Conservation (phyloP, 2,329 filamentous ascomycete species). For the Colletotrichum scovillei region DNA sequence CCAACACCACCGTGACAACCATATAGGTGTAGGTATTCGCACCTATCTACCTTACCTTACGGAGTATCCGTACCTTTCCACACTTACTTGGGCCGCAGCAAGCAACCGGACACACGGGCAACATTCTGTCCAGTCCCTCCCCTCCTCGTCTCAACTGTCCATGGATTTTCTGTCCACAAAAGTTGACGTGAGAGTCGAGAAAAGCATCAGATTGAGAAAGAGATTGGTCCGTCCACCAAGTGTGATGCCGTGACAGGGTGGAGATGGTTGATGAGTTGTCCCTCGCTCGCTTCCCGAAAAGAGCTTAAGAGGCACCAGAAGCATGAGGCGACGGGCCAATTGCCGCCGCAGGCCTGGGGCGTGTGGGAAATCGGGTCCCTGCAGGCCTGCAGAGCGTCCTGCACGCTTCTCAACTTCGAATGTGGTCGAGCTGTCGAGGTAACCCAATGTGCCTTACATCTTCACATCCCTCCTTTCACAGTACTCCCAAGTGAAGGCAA, state of each 20-base stretch:
- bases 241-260: slow-evolving; percentile 18
- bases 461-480: background rate
- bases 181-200: background rate
- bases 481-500: background rate
- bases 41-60: no score
- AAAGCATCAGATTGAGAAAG: background rate
- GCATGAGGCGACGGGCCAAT: slow-evolving; percentile 27
- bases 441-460: background rate
- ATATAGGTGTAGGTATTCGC: no score
- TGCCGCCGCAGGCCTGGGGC: slow-evolving; percentile 32
- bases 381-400: background rate
- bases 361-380: slow-evolving; percentile 22
- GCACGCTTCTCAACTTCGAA: background rate
- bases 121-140: background rate
- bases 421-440: background rate
- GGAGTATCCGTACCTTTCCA: no score
- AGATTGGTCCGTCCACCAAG: background rate
- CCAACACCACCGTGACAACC: background rate
- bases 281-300: slow-evolving; percentile 34
- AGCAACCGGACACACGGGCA: background rate
- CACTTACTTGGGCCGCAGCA: no score
- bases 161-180: background rate
- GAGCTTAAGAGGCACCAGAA: slow-evolving; percentile 20
- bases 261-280: slow-evolving; percentile 34
- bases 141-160: background rate